Evolutionary conservation across 352 stramenopile genomes (phyloP), one percentile per base, ranked within the genome.

Genomic region (Phytopythium vexans): DNA sequence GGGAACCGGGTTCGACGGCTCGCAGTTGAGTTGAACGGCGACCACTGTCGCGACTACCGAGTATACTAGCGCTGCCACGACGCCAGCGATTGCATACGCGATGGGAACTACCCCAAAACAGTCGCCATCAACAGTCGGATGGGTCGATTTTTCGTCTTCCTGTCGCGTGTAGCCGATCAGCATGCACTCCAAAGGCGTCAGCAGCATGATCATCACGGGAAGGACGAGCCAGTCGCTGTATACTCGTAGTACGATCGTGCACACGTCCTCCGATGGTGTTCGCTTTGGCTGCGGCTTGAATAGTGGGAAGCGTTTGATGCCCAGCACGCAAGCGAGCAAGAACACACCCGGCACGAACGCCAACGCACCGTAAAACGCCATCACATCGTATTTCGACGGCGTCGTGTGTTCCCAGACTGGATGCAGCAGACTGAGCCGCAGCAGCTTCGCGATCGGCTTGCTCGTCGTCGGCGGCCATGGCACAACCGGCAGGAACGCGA

Each of bases 271-370:
- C 15, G 54, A 33, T 5, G 71, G 69, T n/a, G 63, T 60, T 3
- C 34, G 53, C 42, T 61, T 72, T 1, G 75, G 75, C 48, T 88
- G 75, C 0, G 77, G 73, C 48, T 88, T 88, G 54, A 88, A 88
- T 27, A 89, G 43, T 8, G 79, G 72, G 37, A 87, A 88, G 15
- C 73, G 48, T 49, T 82, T 82, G 12, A 49, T 35, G 1, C 79
- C 77, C 2, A 84, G 45, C 4, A 71, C 6, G 43, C 65, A 76
- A 0, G 64, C 55, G 8, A 72, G 0, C 1, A 76, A 4, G 6
- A 84, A 52, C 8, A 66, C 39, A 0, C 51, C 70, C 8, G 72
- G 74, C 4, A 82, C 66, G n/a, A 70, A 70, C 9, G 49, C 68
- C 1, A 76, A 42, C 2, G 70, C 69, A 15, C 61, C n/a, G 44